Base-by-base conservation (phyloP, 2,329 filamentous ascomycete species). In the Diaporthe nobilis region DNA sequence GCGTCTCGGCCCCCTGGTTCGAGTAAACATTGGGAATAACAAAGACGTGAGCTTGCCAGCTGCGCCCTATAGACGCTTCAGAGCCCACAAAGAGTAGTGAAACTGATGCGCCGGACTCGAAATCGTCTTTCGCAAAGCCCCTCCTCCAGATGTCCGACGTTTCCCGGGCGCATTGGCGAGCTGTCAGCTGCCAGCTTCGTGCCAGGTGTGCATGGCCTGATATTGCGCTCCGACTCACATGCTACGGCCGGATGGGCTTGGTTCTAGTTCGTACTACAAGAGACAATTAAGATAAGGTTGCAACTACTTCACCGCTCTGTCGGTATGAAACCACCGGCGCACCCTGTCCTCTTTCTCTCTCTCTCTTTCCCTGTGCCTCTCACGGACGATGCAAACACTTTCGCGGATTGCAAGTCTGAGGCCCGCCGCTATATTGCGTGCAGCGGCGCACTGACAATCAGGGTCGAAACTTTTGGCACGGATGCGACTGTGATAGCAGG, bases 11-110 rank as follows among this genome's bases (percentile, higher is more conserved):
- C n/a, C 47, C 47, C 13, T 17, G 22, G 31, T 28, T 28, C 31
- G 65, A 68, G 65, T 68, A 68, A 68, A 68, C 65, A 68, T 68
- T 68, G 65, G 44, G 44, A 68, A 68, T 68, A 68, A 53, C 65
- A 68, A 39, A 68, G 31, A 39, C 20, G 65, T 28, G 31, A 68
- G 31, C 65, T 31, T 12, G 47, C 22, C 28, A 51, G 8, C 25
- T 53, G 34, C 31, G 65, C n/a, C 47, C 15, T 34, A 20, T 10
- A 39, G 47, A 39, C 31, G 47, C 47, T 68, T n/a, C 47, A 39
- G 22, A 25, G 65, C n/a, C 65, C 53, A 25, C 65, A 53, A 51
- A 47, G 34, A 15, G 47, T 51, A 3, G 31, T 37, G 31, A 37
- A 51, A 37, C 31, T 37, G 44, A 42, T 51, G 20, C 28, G 44